A percentile compares a stretch with the other conserved stretches of the same genome.
Evolutionary conservation across 371 early-diverging fungal species (phyloP).

Genomic region (Mucor indicus): DNA sequence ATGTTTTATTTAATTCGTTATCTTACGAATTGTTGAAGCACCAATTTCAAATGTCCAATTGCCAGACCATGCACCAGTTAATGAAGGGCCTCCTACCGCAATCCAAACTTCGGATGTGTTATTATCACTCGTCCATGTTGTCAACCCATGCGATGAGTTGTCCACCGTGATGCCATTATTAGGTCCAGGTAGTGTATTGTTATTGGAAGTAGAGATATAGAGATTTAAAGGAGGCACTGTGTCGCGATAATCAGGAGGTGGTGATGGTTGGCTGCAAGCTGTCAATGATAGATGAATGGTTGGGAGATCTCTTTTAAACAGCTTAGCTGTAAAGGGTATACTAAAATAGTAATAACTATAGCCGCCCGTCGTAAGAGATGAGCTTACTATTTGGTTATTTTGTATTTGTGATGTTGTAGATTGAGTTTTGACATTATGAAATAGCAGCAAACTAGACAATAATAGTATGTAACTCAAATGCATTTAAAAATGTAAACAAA

Average conservation of each 20-base stretch:
- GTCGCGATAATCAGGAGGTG: conserved; percentile 25
- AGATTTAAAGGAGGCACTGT: conserved; percentile 36
- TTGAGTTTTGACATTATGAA: conserved; percentile 1
- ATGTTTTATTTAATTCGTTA: neutral
- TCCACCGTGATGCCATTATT: conserved; percentile 30
- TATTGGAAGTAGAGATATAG: conserved; percentile 39
- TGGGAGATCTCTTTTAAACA: conserved; percentile 14
- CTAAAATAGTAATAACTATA: conserved; percentile 20
- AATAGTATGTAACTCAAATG: neutral
- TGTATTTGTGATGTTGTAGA: conserved; percentile 7
- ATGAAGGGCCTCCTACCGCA: conserved; percentile 39
- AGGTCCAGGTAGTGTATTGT: conserved; percentile 47
- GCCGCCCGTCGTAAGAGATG: conserved; percentile 4
- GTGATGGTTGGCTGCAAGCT: conserved; percentile 32
- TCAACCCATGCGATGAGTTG: conserved; percentile 27
- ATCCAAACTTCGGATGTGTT: conserved; percentile 31
- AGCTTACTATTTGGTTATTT: conserved; percentile 8
- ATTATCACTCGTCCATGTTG: conserved; percentile 29
- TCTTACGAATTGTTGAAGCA: conserved; percentile 50
- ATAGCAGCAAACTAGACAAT: too few species aligned
- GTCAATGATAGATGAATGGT: conserved; percentile 29
- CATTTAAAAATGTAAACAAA: neutral
- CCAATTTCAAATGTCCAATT: conserved; percentile 58
- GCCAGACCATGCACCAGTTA: conserved; percentile 36
- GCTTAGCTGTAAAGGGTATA: conserved; percentile 5